A percentile compares a stretch with the other conserved stretches of the same genome.
Conservation (phyloP, 2,329 filamentous ascomycete species). For the Aspergillus neotritici region DNA sequence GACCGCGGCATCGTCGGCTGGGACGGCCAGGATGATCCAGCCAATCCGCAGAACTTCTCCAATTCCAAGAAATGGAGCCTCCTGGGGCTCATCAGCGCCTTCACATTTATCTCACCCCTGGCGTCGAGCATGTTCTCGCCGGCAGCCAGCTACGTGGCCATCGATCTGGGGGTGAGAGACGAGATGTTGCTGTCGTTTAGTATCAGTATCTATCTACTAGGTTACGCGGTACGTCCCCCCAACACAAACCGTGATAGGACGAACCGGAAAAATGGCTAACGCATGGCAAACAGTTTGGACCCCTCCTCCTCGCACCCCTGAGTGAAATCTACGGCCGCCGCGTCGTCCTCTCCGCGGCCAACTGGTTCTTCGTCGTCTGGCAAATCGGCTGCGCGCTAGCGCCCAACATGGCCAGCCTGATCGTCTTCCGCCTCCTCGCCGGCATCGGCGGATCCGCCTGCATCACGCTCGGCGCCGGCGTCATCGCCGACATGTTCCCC, state of each 20-base stretch:
- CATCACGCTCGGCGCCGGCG: constrained; percentile 42
- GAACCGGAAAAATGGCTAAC: no score
- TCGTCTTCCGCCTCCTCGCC: constrained; percentile 60
- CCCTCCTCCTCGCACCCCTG: constrained; percentile 59
- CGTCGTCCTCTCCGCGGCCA: constrained; percentile 54
- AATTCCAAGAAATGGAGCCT: constrained; percentile 21
- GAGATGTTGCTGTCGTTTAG: constrained; percentile 24
- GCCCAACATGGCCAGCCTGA: constrained; percentile 52
- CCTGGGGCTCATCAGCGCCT: constrained; percentile 23
- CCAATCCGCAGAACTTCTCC: constrained; percentile 53
- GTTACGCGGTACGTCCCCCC: constrained; percentile 21
- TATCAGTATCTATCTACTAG: constrained; percentile 27
- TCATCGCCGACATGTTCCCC: constrained; percentile 43
- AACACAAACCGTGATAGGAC: no score
- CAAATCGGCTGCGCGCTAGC: constrained; percentile 54
- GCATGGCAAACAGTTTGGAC: constrained; percentile 39
- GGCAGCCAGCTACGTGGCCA: constrained; percentile 18
- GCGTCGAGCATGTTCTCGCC: constrained; percentile 32
- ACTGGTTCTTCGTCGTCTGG: constrained; percentile 53
- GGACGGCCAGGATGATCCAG: constrained; percentile 54
- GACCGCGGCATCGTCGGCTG: constrained; percentile 53
- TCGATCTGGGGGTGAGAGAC: constrained; percentile 19
- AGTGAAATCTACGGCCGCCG: constrained; percentile 59
- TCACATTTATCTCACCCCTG: constrained; percentile 29
- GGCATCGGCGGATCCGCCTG: constrained; percentile 37